phyloP scores from a whole-genome alignment of 768 basidiomycete species.

The Mycena albidolilacea region DNA sequence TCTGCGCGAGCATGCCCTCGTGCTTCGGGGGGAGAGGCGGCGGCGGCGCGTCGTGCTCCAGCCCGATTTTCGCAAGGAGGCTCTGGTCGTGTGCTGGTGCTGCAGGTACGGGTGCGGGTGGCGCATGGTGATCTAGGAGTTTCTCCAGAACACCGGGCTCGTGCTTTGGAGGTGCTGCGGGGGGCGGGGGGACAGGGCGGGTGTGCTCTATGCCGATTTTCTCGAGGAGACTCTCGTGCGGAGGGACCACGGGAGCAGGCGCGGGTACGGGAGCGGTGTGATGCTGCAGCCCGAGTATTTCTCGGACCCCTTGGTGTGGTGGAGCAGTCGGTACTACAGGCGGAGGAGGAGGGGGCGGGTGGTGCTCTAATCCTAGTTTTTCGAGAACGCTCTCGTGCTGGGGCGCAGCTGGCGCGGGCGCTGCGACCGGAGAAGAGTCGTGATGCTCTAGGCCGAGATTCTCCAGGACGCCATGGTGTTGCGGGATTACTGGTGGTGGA shows the following conservation, averaged over 20 bases:
- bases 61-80: slow-evolving; percentile 30
- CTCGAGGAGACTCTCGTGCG: slow-evolving; percentile 23
- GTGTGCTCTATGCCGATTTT: slow-evolving; percentile 15
- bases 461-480: slow-evolving; percentile 10
- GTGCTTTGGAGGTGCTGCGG: neutral
- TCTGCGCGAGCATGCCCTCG: slow-evolving; percentile 31
- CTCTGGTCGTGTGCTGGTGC: slow-evolving; percentile 20
- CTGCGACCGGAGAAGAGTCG: neutral
- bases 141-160: slow-evolving; percentile 7
- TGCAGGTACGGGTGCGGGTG: neutral
- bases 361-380: slow-evolving; percentile 21
- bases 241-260: neutral
- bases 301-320: slow-evolving; percentile 3
- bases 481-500: slow-evolving; percentile 7
- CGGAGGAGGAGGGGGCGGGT: slow-evolving; percentile 14
- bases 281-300: slow-evolving; percentile 22
- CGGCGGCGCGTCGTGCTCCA: slow-evolving; percentile 13
- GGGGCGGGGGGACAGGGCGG: neutral
- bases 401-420: slow-evolving; percentile 1
- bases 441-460: slow-evolving; percentile 7
- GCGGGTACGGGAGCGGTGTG: neutral
- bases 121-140: slow-evolving; percentile 8
- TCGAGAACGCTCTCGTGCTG: slow-evolving; percentile 15
- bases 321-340: slow-evolving; percentile 8
- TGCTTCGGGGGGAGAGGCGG: slow-evolving; percentile 31